Base-by-base conservation (phyloP, 257 asterid genomes). In the Prunella vulgaris region DNA sequence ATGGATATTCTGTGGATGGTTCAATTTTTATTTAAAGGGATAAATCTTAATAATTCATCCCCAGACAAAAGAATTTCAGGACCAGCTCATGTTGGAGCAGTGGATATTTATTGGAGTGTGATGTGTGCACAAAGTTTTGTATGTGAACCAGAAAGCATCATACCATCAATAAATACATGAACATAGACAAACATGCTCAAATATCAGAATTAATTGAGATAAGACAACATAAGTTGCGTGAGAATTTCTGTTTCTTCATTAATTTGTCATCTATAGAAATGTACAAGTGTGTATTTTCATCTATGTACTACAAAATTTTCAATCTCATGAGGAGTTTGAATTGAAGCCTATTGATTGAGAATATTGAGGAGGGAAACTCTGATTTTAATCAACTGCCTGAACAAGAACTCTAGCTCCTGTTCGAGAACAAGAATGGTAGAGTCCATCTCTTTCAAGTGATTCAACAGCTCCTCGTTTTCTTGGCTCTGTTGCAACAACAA, bases 281-380 rank as follows among this genome's bases (percentile, higher is more conserved):
- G 24, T 37, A 37, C 57, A 56, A n/a, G n/a, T 53, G 57, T 69
- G 18, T 56, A 37, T 66, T 30, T 25, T 46, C 28, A 44, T 66
- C n/a, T 57, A 20, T 33, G 25, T 10, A 9, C 2, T 51, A 68
- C 71, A 61, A 74, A 57, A 70, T 14, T 56, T 64, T 53, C 10
- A 5, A 69, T 51, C 67, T 10, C 69, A n/a, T n/a, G n/a, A n/a
- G n/a, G n/a, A n/a, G n/a, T n/a, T n/a, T n/a, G n/a, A n/a, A n/a
- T n/a, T n/a, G n/a, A n/a, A n/a, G 20, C 1, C 76, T 76, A 78
- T 59, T 70, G 69, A 44, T 56, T 83, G 60, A 80, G 56, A 53
- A 70, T 76, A 59, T 78, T 84, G 72, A 78, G 87, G 33, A 80
- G 77, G 25, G 70, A 82, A 15, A 78, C 87, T 74, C 84, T 66